Conservation (phyloP, 192 early-diverging fungal genomes). For the Oehlia diaphana region DNA sequence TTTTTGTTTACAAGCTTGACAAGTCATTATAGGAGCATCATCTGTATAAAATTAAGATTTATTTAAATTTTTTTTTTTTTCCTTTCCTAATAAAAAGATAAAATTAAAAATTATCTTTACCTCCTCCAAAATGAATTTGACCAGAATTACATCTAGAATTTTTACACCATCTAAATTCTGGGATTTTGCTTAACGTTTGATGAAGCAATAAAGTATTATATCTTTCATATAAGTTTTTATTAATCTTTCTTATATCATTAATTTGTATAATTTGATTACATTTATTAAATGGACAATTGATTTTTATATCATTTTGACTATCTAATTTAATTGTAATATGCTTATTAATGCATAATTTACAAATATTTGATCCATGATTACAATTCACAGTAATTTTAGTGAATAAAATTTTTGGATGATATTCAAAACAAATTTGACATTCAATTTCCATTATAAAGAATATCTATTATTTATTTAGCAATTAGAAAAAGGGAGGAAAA, state of each 20-base stretch:
- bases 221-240: slow-evolving; percentile 12
- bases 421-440: neutral
- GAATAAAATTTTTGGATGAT: neutral
- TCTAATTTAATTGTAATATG: neutral
- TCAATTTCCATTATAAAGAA: neutral
- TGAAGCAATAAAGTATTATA: slow-evolving; percentile 11
- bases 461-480: too few species aligned
- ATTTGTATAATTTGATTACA: neutral
- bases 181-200: neutral
- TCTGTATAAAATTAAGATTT: neutral
- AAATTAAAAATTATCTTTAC: neutral
- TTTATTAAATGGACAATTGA: slow-evolving; percentile 10
- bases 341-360: neutral
- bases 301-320: neutral
- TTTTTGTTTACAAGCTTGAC: neutral
- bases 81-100: neutral
- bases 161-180: slow-evolving; percentile 28
- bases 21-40: slow-evolving; percentile 28
- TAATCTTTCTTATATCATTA: slow-evolving; percentile 11
- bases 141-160: slow-evolving; percentile 17
- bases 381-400: neutral
- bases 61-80: neutral
- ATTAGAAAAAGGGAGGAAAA: too few species aligned
- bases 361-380: slow-evolving; percentile 9
- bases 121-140: slow-evolving; percentile 27